phyloP scores from a whole-genome alignment of 2,329 filamentous ascomycete genomes.

The Calcarisporium arbuscula region DNA sequence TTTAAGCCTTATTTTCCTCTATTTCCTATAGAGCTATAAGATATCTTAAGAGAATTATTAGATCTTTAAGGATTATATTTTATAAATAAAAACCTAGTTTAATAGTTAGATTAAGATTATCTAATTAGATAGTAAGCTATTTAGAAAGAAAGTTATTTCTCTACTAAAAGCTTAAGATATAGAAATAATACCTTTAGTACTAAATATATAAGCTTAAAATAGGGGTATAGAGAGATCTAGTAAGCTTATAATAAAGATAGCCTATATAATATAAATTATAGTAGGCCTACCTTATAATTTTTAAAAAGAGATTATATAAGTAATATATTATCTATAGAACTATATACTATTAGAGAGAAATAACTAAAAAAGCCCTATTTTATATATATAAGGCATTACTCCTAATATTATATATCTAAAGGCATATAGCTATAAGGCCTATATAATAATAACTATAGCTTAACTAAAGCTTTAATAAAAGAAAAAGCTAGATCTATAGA shows the following conservation, averaged over 20 bases:
- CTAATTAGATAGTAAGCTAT: background rate
- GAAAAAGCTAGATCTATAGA: conserved; percentile 2
- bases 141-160: background rate
- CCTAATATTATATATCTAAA: background rate
- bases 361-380: background rate
- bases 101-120: background rate
- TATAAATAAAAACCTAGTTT: background rate
- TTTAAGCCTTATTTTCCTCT: conserved; percentile 1
- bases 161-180: background rate
- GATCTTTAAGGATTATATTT: no score
- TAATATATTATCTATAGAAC: conserved; percentile 1
- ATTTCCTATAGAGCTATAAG: background rate
- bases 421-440: no score
- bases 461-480: no score
- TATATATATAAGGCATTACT: background rate
- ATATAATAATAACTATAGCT: no score
- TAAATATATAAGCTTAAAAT: conserved; percentile 1
- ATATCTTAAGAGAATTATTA: background rate
- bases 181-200: no score
- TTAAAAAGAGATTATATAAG: background rate
- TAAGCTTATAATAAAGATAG: background rate
- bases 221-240: conserved; percentile 2
- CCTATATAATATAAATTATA: background rate
- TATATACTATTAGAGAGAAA: background rate
- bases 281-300: background rate